Conservation (phyloP, 2,329 filamentous ascomycete genomes). For the Xylariales sp. region DNA sequence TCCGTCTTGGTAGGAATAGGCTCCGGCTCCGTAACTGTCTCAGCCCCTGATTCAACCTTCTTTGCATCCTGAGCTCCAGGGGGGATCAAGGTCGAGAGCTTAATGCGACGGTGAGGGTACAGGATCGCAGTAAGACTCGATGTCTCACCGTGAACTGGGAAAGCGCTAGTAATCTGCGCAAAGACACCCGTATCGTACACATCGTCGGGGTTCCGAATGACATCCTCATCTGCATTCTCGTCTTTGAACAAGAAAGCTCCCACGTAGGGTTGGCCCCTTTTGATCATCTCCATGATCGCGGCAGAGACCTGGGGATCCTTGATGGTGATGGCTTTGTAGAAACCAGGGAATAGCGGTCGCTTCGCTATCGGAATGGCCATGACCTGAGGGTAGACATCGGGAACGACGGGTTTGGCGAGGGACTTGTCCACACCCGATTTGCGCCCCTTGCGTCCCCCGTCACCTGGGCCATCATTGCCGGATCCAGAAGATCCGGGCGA, state of each 20-base stretch:
- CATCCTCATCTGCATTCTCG: slow-evolving; percentile 87
- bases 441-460: slow-evolving; percentile 67
- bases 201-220: slow-evolving; percentile 85
- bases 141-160: slow-evolving; percentile 83
- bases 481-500: slow-evolving; percentile 45
- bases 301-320: slow-evolving; percentile 86
- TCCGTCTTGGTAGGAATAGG: slow-evolving; percentile 54
- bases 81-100: slow-evolving; percentile 77
- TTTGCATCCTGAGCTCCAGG: slow-evolving; percentile 52
- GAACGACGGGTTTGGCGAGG: slow-evolving; percentile 82
- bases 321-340: slow-evolving; percentile 98
- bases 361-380: slow-evolving; percentile 96
- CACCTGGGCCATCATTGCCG: slow-evolving; percentile 53
- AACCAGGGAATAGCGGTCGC: slow-evolving; percentile 90
- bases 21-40: slow-evolving; percentile 54
- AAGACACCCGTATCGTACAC: slow-evolving; percentile 97
- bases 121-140: slow-evolving; percentile 85
- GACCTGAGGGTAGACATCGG: slow-evolving; percentile 94
- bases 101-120: slow-evolving; percentile 93
- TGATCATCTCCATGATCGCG: slow-evolving; percentile 94
- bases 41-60: slow-evolving; percentile 46
- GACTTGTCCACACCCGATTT: slow-evolving; percentile 67
- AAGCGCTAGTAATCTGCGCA: slow-evolving; percentile 94
- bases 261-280: slow-evolving; percentile 93
- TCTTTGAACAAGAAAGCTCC: slow-evolving; percentile 97